Base-by-base conservation (phyloP, 2,329 filamentous ascomycete genomes). In the Ilyonectria destructans region DNA sequence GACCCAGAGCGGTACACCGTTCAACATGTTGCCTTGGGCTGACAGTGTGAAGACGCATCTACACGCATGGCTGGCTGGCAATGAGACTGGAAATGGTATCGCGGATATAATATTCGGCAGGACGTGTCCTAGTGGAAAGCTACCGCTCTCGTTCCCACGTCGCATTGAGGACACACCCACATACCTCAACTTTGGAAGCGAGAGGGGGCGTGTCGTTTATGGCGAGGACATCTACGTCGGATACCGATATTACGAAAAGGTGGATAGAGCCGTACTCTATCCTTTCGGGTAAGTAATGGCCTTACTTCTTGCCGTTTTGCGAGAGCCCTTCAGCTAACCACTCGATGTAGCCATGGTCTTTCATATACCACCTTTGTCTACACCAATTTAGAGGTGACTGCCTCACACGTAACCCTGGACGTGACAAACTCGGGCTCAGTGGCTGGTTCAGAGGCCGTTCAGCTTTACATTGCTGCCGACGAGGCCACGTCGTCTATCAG, bases 11-110 rank as follows among this genome's bases (percentile, higher is more conserved):
- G 67, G 67, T 1, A 58, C 58, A 6, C 67, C 67, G 4, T 48
- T 69, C 21, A 35, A 43, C 33, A 69, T 69, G 67, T 56, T 65
- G 46, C 67, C 67, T 9, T 69, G 67, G 67, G 40, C 31, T 5
- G 3, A 43, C 0, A 31, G 43, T 2, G 51, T 43, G 12, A 57
- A 56, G 17, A 45, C 43, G 0, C 55, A 64, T n/a, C 9, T 69
- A 0, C 67, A 69, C 13, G 37, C 58, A 4, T 69, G 67, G 64
- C 52, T 59, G 4, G 58, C 43, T 2, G 67, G 67, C 2, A 67
- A 67, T 6, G 67, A 69, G 46, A 46, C 48, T 10, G 67, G 67
- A 3, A 69, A 67, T 19, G 63, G 59, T 4, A 63, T 69, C 17
- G 64, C 64, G 3, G 67, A 69, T 13, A 59, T 69, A 4, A 21